A percentile compares a stretch with the other conserved stretches of the same genome.
phyloP scores from a whole-genome alignment of 1,139 yeast genomes.

The Suhomyces bolitotheri region DNA sequence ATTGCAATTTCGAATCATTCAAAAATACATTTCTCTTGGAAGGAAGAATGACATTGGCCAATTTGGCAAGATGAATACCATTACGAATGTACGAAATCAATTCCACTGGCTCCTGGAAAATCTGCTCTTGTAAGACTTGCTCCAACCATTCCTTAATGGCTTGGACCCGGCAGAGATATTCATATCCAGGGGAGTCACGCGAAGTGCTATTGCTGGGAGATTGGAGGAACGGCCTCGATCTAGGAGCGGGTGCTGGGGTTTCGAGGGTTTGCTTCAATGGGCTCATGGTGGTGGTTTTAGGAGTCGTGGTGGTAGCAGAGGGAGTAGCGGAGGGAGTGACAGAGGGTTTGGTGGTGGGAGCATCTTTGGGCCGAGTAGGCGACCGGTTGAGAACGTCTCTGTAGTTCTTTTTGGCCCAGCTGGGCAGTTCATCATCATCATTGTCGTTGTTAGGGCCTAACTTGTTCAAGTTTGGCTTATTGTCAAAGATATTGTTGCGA shows the following conservation, averaged over 20 bases:
- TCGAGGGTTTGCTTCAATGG: conserved; percentile 20
- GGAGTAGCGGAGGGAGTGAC: conserved; percentile 1
- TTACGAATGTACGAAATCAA: conserved; percentile 62
- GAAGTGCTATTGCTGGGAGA: conserved; percentile 32
- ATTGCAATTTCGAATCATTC: conserved; percentile 61
- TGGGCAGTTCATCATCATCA: conserved; percentile 22
- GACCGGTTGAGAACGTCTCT: conserved; percentile 19
- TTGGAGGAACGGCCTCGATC: conserved; percentile 24
- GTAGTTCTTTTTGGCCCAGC: conserved; percentile 26
- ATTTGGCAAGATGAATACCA: conserved; percentile 82
- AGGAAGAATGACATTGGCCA: conserved; percentile 74
- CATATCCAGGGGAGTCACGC: conserved; percentile 53
- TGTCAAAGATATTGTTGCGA: conserved; percentile 4
- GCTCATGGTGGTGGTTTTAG: conserved; percentile 12
- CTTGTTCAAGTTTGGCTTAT: conserved; percentile 11
- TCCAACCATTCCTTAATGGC: conserved; percentile 70
- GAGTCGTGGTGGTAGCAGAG: conserved; percentile 1
- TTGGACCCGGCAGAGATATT: conserved; percentile 82
- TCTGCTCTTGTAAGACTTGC: conserved; percentile 52
- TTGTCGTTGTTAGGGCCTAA: not conserved
- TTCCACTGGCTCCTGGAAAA: conserved; percentile 54
- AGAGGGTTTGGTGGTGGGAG: not conserved
- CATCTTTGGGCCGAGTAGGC: conserved; percentile 13
- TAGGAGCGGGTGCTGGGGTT: conserved; percentile 15
- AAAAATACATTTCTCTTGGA: conserved; percentile 49